Percentiles rank a stretch among this genome's conserved stretches.
phyloP scores from a whole-genome alignment of 805 yeast species.

The Saccharomyces eubayanus region DNA sequence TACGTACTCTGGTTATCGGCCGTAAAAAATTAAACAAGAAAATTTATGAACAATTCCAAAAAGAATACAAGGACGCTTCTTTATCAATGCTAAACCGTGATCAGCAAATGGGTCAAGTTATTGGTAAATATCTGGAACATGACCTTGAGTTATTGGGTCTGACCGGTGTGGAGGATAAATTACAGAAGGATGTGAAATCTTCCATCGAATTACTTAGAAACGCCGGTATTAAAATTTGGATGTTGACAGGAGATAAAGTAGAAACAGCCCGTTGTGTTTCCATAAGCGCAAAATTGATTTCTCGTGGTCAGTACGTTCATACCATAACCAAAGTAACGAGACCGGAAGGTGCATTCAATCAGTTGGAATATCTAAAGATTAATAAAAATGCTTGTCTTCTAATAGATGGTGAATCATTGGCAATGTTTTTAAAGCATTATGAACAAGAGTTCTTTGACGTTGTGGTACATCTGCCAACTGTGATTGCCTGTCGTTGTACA shows the following conservation, averaged over 20 bases:
- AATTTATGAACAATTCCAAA: slow-evolving; percentile 53
- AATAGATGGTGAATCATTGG: slow-evolving; percentile 90
- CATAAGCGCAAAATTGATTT: slow-evolving; percentile 84
- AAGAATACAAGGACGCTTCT: slow-evolving; percentile 63
- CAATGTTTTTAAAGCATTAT: slow-evolving; percentile 53
- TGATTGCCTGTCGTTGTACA: slow-evolving; percentile 96
- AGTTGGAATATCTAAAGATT: slow-evolving; percentile 61
- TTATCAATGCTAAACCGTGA: slow-evolving; percentile 78
- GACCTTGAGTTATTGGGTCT: slow-evolving; percentile 82
- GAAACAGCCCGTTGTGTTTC: slow-evolving; percentile 98
- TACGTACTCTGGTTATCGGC: slow-evolving; percentile 91
- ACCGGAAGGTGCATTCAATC: slow-evolving; percentile 60
- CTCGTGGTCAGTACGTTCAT: slow-evolving; percentile 91
- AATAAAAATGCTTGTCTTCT: slow-evolving; percentile 57
- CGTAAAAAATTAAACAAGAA: slow-evolving; percentile 56
- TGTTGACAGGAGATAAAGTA: slow-evolving; percentile 97
- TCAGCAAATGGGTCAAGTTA: slow-evolving; percentile 55
- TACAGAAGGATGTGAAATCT: slow-evolving; percentile 84
- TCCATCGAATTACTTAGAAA: slow-evolving; percentile 87
- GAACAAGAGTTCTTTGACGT: slow-evolving; percentile 67
- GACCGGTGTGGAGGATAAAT: slow-evolving; percentile 95
- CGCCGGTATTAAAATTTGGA: slow-evolving; percentile 97
- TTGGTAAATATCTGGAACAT: slow-evolving; percentile 63
- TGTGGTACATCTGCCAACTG: slow-evolving; percentile 78
- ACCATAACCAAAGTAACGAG: slow-evolving; percentile 59